Conservation (phyloP, 208 protist species). For the Crithidia bombi region DNA sequence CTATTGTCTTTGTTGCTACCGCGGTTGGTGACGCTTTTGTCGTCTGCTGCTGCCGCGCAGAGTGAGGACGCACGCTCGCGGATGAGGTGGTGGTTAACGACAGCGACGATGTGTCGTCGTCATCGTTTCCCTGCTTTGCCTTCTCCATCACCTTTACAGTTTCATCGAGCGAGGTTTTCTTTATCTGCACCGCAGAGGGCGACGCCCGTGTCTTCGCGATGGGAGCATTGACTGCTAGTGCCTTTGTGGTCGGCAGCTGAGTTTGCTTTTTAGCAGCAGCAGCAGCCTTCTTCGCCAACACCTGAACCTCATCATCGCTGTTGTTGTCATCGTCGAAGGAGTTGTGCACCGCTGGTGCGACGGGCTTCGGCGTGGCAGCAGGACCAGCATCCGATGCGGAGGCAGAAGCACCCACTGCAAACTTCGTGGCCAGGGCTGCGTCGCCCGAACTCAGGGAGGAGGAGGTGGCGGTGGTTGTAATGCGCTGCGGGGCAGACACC, state of each 20-base stretch:
- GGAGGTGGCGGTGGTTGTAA: background rate
- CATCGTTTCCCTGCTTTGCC: background rate
- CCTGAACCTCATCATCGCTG: background rate
- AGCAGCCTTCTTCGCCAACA: background rate
- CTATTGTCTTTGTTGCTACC: background rate
- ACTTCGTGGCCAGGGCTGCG: background rate
- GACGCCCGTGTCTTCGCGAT: background rate
- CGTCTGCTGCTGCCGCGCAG: background rate
- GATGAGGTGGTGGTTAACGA: constrained; percentile 22
- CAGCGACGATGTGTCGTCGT: constrained; percentile 25
- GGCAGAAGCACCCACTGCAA: background rate
- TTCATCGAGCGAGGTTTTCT: background rate
- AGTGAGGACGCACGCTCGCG: background rate
- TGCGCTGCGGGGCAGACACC: constrained; percentile 3
- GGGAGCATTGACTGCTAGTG: background rate
- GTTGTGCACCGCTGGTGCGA: constrained; percentile 15
- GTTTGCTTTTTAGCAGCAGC: background rate
- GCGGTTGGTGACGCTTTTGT: no score
- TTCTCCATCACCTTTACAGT: background rate
- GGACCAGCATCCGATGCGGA: background rate
- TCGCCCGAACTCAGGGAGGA: constrained; percentile 7
- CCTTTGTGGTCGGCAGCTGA: background rate
- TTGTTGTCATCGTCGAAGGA: constrained; percentile 39
- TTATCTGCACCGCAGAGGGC: background rate
- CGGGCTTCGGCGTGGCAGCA: background rate